Percentiles rank a stretch among this genome's conserved stretches.
Evolutionary conservation across 768 basidiomycete genomes (phyloP).

Genomic region (Mycena vulgaris): DNA sequence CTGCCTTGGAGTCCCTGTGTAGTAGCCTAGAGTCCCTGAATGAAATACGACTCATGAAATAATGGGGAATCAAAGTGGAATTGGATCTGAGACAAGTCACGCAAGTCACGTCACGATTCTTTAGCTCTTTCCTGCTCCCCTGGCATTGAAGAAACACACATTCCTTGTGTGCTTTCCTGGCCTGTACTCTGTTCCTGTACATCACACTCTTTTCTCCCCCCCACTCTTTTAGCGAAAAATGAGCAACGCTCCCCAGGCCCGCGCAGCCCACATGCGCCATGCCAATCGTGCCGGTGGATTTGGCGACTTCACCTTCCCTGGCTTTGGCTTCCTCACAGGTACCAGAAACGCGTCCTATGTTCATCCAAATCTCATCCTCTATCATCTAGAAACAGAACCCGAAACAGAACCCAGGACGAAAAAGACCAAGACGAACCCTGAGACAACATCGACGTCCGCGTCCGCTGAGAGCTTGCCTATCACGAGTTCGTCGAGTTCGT

Average conservation of each 20-base stretch:
- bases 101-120: no score
- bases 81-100: no score
- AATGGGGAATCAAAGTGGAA: no score
- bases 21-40: no score
- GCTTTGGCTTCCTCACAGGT: background rate
- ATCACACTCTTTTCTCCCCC: conserved; percentile 35
- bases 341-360: background rate
- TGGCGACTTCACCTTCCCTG: background rate
- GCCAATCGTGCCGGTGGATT: conserved; percentile 31
- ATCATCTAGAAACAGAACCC: no score
- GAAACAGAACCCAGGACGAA: background rate
- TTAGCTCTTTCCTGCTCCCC: no score
- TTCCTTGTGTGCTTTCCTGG: no score
- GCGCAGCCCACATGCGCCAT: conserved; percentile 33
- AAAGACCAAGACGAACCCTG: background rate
- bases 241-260: conserved; percentile 19
- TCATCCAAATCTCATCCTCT: background rate
- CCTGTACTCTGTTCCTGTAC: conserved; percentile 14
- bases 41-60: no score
- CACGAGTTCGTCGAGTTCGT: background rate
- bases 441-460: background rate
- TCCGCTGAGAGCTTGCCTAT: background rate
- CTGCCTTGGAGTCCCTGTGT: no score
- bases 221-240: conserved; percentile 31
- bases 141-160: no score